phyloP scores from a whole-genome alignment of 2,329 filamentous ascomycete species.

The Exophiala oligosperma region DNA sequence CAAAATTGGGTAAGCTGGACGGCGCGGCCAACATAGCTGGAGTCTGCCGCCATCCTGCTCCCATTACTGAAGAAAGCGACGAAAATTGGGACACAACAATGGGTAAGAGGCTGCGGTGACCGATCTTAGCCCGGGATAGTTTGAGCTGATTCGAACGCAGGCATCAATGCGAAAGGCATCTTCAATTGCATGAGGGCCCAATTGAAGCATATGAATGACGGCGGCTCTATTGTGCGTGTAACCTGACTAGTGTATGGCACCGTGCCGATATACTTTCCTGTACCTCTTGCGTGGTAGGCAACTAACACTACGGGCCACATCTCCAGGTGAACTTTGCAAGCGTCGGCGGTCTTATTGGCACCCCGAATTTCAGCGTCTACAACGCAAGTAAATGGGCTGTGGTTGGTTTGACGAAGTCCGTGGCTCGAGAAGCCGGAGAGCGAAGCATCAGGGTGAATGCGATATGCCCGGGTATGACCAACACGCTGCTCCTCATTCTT shows the following conservation, averaged over 20 bases:
- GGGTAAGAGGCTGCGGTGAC: conserved; percentile 1
- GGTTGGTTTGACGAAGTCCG: conserved; percentile 45
- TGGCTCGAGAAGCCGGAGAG: conserved; percentile 32
- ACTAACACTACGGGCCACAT: background rate
- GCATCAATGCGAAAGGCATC: conserved; percentile 49
- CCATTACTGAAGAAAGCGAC: conserved; percentile 23
- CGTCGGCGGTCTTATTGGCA: conserved; percentile 31
- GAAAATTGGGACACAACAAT: conserved; percentile 46
- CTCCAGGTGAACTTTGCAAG: conserved; percentile 4
- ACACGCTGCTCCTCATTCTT: background rate
- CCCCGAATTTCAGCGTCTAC: conserved; percentile 42
- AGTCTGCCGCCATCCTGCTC: conserved; percentile 21
- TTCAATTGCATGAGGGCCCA: conserved; percentile 54
- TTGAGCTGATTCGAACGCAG: background rate
- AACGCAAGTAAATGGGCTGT: conserved; percentile 45
- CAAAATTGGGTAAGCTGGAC: conserved; percentile 14
- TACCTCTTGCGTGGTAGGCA: background rate
- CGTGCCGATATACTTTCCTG: too few species aligned
- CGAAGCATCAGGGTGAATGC: conserved; percentile 6
- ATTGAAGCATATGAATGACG: conserved; percentile 29
- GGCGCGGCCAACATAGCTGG: conserved; percentile 23
- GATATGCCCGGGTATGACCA: conserved; percentile 1
- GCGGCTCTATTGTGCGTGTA: background rate
- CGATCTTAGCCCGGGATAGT: background rate
- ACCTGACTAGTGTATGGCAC: background rate